phyloP scores from a whole-genome alignment of 2,329 filamentous ascomycete species.

The Hirsutella rhossiliensis region DNA sequence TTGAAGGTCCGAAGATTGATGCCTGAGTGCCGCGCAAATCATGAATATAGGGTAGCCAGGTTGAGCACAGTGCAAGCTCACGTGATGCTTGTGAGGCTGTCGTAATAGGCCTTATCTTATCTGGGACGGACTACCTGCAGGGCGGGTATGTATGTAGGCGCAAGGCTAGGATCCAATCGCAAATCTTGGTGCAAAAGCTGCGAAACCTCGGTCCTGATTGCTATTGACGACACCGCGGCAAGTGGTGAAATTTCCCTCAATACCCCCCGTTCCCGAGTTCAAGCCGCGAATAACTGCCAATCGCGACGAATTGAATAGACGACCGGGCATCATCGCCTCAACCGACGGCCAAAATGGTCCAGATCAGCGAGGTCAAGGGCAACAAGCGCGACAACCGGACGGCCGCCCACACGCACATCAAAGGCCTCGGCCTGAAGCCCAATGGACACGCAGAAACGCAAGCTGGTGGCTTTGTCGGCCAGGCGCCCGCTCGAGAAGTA shows the following conservation, averaged over 20 bases:
- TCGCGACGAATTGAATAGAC: slow-evolving; percentile 2
- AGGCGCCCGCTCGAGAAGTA: slow-evolving; percentile 80
- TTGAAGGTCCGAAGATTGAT: too few relatives aligned
- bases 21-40: too few relatives aligned
- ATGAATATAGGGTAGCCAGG: too few relatives aligned
- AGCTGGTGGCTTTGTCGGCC: slow-evolving; percentile 78
- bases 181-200: slow-evolving; percentile 10
- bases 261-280: too few relatives aligned
- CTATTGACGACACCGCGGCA: not conserved
- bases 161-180: slow-evolving; percentile 17
- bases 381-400: slow-evolving; percentile 93
- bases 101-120: too few relatives aligned
- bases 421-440: slow-evolving; percentile 73
- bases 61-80: too few relatives aligned
- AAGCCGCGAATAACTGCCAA: too few relatives aligned
- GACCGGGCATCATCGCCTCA: slow-evolving; percentile 4
- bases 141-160: slow-evolving; percentile 4
- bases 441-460: slow-evolving; percentile 79
- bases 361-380: slow-evolving; percentile 90
- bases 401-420: slow-evolving; percentile 95
- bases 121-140: not conserved
- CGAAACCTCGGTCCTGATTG: not conserved
- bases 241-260: too few relatives aligned
- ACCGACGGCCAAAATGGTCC: slow-evolving; percentile 51
- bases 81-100: too few relatives aligned